A percentile compares a stretch with the other conserved stretches of the same genome.
phyloP scores from a whole-genome alignment of 1,284 basidiomycete genomes.

The Ustilago crameri region DNA sequence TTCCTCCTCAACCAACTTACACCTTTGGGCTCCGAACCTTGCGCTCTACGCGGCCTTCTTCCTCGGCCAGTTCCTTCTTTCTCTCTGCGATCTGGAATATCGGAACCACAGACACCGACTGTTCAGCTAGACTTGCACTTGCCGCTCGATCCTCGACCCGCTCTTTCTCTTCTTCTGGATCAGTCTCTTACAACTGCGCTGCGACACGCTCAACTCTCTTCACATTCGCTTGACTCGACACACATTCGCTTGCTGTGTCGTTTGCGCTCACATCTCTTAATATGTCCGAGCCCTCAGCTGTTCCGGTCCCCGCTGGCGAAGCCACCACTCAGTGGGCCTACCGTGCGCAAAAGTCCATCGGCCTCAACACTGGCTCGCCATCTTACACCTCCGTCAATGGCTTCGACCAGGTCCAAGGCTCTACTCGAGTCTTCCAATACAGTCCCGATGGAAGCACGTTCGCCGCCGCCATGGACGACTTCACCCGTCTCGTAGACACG shows the following conservation, averaged over 20 bases:
- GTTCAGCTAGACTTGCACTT: no score
- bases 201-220: not conserved
- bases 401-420: constrained; percentile 75
- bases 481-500: constrained; percentile 80
- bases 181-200: no score
- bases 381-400: constrained; percentile 77
- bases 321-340: constrained; percentile 67
- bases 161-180: no score
- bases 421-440: constrained; percentile 82
- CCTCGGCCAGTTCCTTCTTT: no score
- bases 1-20: no score
- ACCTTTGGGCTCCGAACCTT: no score
- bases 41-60: no score
- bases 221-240: constrained; percentile 1
- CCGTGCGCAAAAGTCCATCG: constrained; percentile 91
- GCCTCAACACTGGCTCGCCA: constrained; percentile 83
- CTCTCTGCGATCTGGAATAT: no score
- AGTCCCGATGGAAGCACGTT: constrained; percentile 87
- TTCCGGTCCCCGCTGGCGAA: constrained; percentile 32
- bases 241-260: constrained; percentile 30
- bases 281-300: constrained; percentile 42
- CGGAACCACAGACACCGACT: no score
- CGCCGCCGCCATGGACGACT: constrained; percentile 81
- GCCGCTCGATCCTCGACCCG: no score
- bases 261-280: not conserved